Evolutionary conservation across 768 basidiomycete species (phyloP).

Genomic region (Tubosaeta sp.): DNA sequence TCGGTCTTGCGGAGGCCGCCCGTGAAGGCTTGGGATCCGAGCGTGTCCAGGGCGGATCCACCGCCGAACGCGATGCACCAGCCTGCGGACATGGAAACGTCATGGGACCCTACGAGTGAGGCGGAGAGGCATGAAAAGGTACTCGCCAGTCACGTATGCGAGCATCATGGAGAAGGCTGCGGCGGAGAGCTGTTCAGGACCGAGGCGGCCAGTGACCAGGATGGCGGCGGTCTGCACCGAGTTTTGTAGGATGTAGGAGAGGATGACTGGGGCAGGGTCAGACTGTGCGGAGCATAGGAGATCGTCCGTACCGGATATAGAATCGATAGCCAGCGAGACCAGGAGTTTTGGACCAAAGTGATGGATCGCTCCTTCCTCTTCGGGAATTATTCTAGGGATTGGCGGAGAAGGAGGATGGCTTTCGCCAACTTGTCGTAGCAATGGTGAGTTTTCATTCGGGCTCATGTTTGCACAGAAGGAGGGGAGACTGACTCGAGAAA

Average conservation of each 20-base stretch:
- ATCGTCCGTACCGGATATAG: slow-evolving; percentile 47
- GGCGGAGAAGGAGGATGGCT: slow-evolving; percentile 7
- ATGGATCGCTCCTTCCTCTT: slow-evolving; percentile 27
- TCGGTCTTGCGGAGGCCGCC: slow-evolving; percentile 56
- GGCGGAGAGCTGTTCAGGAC: slow-evolving; percentile 64
- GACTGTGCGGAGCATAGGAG: background rate
- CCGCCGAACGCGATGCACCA: slow-evolving; percentile 77
- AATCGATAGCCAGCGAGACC: slow-evolving; percentile 48
- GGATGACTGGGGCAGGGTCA: slow-evolving; percentile 42
- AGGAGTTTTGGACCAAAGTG: slow-evolving; percentile 35
- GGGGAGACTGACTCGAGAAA: slow-evolving; percentile 12
- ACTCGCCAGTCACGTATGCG: slow-evolving; percentile 76
- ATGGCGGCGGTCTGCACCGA: slow-evolving; percentile 67
- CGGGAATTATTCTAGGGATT: slow-evolving; percentile 13
- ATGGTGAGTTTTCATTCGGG: slow-evolving; percentile 30
- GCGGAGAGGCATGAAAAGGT: slow-evolving; percentile 19
- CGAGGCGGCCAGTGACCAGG: slow-evolving; percentile 60
- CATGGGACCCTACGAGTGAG: slow-evolving; percentile 47
- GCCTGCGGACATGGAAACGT: slow-evolving; percentile 43
- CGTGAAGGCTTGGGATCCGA: slow-evolving; percentile 75
- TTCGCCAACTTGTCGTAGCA: slow-evolving; percentile 12
- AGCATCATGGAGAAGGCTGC: slow-evolving; percentile 75
- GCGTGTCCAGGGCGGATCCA: slow-evolving; percentile 73
- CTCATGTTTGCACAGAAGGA: slow-evolving; percentile 15
- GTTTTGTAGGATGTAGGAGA: slow-evolving; percentile 71